Percentiles rank a stretch among this genome's conserved stretches.
phyloP scores from a whole-genome alignment of 2,329 filamentous ascomycete genomes.

The Davidsoniella eucalypti region DNA sequence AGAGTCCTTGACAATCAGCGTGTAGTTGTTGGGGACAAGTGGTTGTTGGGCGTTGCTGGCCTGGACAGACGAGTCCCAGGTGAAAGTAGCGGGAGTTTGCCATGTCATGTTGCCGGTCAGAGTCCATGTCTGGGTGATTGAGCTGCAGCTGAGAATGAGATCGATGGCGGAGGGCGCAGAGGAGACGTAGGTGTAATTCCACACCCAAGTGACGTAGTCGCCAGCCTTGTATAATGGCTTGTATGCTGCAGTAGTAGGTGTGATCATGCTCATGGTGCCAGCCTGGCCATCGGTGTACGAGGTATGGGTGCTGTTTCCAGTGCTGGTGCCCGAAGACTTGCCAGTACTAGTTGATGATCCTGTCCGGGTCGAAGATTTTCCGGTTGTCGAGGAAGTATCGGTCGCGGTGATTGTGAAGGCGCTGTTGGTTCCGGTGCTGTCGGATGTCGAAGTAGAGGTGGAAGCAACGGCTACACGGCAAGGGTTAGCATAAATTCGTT shows the following conservation, averaged over 20 bases:
- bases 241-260: slow-evolving; percentile 28
- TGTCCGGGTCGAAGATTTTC: slow-evolving; percentile 17
- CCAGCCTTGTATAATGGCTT: slow-evolving; percentile 43
- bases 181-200: slow-evolving; percentile 48
- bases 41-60: slow-evolving; percentile 28
- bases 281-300: slow-evolving; percentile 24
- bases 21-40: slow-evolving; percentile 39
- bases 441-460: slow-evolving; percentile 2
- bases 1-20: slow-evolving; percentile 44
- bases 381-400: slow-evolving; percentile 17
- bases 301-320: slow-evolving; percentile 20
- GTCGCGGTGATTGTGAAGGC: slow-evolving; percentile 7
- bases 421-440: background rate
- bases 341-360: slow-evolving; percentile 16
- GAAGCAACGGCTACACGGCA: slow-evolving; percentile 6
- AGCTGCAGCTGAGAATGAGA: slow-evolving; percentile 39
- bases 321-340: slow-evolving; percentile 13
- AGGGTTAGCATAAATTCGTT: background rate
- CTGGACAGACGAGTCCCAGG: slow-evolving; percentile 41
- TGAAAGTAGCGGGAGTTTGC: slow-evolving; percentile 31
- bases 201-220: slow-evolving; percentile 41
- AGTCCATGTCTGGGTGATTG: slow-evolving; percentile 37
- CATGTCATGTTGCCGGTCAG: slow-evolving; percentile 48
- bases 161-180: slow-evolving; percentile 44
- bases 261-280: slow-evolving; percentile 36